These are phyloP conservation scores for Aspergillus glaucus DNA, from an alignment of 2,329 filamentous ascomycete genomes.

Conservation along the genomic window DNA sequence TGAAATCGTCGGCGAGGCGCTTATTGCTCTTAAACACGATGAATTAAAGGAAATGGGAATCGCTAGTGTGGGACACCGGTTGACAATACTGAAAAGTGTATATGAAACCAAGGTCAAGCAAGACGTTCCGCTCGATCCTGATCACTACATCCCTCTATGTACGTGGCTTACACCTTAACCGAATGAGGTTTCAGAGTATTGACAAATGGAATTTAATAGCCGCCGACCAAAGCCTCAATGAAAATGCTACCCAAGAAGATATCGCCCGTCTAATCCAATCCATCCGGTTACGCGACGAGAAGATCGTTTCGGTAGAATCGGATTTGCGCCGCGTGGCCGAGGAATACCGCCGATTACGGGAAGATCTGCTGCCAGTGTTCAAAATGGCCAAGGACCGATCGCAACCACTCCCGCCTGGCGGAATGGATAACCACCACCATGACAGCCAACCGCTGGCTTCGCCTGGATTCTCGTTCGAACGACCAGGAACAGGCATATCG, in stretches of 20 bases:
- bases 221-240: conserved; percentile 82
- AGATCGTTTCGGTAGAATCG: conserved; percentile 74
- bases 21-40: conserved; percentile 82
- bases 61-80: conserved; percentile 81
- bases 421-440: conserved; percentile 19
- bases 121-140: conserved; percentile 81
- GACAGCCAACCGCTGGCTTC: conserved; percentile 36
- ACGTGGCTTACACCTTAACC: conserved; percentile 35
- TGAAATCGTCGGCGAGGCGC: conserved; percentile 84
- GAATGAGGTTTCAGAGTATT: neutral
- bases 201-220: conserved; percentile 47
- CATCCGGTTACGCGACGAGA: conserved; percentile 81
- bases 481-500: conserved; percentile 53
- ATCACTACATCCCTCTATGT: conserved; percentile 92
- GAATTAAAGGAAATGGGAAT: conserved; percentile 95
- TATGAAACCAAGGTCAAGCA: conserved; percentile 96
- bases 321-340: conserved; percentile 79
- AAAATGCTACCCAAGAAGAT: conserved; percentile 84
- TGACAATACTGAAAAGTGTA: conserved; percentile 91
- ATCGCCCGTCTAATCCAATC: conserved; percentile 87
- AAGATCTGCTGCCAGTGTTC: conserved; percentile 85
- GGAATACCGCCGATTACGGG: conserved; percentile 79
- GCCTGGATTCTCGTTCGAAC: conserved; percentile 27
- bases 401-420: conserved; percentile 65
- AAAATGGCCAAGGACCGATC: conserved; percentile 87